phyloP scores from a whole-genome alignment of 805 yeast species.

The Wickerhamiella nectarea region DNA sequence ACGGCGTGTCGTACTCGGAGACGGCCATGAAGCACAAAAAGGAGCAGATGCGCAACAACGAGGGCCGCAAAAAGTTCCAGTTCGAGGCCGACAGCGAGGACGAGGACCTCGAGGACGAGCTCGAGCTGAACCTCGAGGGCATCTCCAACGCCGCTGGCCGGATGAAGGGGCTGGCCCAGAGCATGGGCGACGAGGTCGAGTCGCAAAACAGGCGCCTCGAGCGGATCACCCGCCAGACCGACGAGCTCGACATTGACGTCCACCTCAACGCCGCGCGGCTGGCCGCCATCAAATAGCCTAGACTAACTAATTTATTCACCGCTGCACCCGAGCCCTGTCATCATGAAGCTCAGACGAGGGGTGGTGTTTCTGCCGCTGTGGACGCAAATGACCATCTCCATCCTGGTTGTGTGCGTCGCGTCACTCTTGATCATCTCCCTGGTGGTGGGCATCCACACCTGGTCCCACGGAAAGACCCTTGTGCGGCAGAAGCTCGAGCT shows the following conservation, averaged over 20 bases:
- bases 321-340: too few relatives aligned
- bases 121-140: constrained; percentile 70
- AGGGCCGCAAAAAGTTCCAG: constrained; percentile 24
- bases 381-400: constrained; percentile 16
- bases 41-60: constrained; percentile 33
- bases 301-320: too few relatives aligned
- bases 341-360: constrained; percentile 4
- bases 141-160: constrained; percentile 55
- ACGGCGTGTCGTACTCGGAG: constrained; percentile 18
- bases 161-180: constrained; percentile 55
- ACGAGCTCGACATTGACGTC: constrained; percentile 68
- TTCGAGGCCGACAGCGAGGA: constrained; percentile 80
- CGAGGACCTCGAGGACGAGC: constrained; percentile 80
- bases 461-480: constrained; percentile 12
- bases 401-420: constrained; percentile 12
- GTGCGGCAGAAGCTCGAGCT: constrained; percentile 12
- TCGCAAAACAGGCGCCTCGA: constrained; percentile 63
- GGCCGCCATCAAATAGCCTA: constrained; percentile 29
- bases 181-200: constrained; percentile 64
- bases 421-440: constrained; percentile 13
- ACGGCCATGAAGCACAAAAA: constrained; percentile 35
- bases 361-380: constrained; percentile 13
- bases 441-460: constrained; percentile 11
- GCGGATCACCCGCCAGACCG: constrained; percentile 72
- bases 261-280: constrained; percentile 62